Base-by-base conservation (phyloP, 1,284 basidiomycete species). In the Ganoderma meredithae region DNA sequence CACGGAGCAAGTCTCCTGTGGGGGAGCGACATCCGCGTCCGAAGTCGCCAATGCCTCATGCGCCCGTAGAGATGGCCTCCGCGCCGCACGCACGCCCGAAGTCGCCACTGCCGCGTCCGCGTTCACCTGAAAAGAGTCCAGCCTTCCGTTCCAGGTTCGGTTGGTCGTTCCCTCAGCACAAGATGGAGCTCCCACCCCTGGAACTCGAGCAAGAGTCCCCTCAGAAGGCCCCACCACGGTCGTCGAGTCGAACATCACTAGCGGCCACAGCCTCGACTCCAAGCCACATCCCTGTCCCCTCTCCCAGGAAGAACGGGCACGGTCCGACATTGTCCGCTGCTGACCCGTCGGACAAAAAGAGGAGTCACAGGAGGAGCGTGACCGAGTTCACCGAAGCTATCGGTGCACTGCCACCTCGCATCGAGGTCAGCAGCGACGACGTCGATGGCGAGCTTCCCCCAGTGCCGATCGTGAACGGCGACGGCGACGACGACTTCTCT, bases 231-330 rank as follows among this genome's bases (percentile, higher is more conserved):
- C 65, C 69, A 19, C 71, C 74, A 40, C 79, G 72, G 7, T 75
- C 79, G 49, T 73, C 77, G 4, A 76, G 75, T 66, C 74, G 73
- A 60, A 63, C 75, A 31, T 70, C 77, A 1, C 75, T 75, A 2
- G 15, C 68, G 2, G 47, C 63, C 8, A 4, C 22, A 25, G 36
- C 63, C 2, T 49, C 49, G 3, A 66, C 60, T 9, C 63, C 65
- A 1, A 86, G 84, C 64, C 79, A 82, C 39, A 85, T 88, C 63
- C 85, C 86, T n/a, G 79, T 85, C 5, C 79, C 80, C 19, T 80
- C 83, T 13, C 79, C 81, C 12, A 65, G 69, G 39, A 75, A 75
- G 68, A 65, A 67, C 10, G 66, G 33, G 10, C 58, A 64, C 8
- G 56, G 39, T 22, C n/a, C 71, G 39, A 60, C 69, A 1, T 33